phyloP scores from a whole-genome alignment of 2,329 filamentous ascomycete genomes.

The Claviceps capensis region DNA sequence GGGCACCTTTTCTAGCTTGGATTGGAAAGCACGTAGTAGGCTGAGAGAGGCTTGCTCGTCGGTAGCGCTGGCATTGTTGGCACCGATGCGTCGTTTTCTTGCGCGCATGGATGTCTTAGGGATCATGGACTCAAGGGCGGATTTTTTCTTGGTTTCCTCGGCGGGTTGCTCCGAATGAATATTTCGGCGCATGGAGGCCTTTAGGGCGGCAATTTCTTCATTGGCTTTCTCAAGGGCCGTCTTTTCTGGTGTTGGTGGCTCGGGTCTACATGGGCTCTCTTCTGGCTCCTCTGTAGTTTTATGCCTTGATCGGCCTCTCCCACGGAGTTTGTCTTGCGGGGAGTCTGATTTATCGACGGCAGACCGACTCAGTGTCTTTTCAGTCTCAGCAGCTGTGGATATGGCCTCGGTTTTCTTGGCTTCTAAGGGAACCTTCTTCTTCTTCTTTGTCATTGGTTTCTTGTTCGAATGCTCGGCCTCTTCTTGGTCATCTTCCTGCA shows the following conservation, averaged over 20 bases:
- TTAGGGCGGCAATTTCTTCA: slow-evolving; percentile 66
- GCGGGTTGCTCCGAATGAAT: slow-evolving; percentile 32
- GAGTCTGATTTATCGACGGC: neutral
- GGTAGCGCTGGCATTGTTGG: slow-evolving; percentile 32
- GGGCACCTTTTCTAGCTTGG: slow-evolving; percentile 50
- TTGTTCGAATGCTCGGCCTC: slow-evolving; percentile 12
- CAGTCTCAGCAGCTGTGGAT: slow-evolving; percentile 5
- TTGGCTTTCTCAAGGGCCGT: slow-evolving; percentile 56
- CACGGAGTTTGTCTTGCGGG: neutral
- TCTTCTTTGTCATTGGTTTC: slow-evolving; percentile 10
- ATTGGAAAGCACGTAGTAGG: slow-evolving; percentile 66
- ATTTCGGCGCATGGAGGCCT: slow-evolving; percentile 66
- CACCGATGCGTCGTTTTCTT: slow-evolving; percentile 53
- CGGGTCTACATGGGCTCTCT: slow-evolving; percentile 14
- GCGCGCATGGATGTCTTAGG: slow-evolving; percentile 57
- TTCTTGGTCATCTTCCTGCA: slow-evolving; percentile 28
- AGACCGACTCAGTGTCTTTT: neutral
- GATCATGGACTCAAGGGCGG: slow-evolving; percentile 59
- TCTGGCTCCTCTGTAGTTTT: slow-evolving; percentile 8
- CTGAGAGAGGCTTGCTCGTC: slow-evolving; percentile 54
- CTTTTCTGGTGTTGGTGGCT: slow-evolving; percentile 23
- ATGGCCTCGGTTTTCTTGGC: slow-evolving; percentile 15
- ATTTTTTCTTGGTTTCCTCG: slow-evolving; percentile 44
- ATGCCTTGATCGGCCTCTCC: neutral
- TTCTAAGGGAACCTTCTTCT: slow-evolving; percentile 18